Evolutionary conservation across 306 rosid genomes (phyloP), one percentile per base, ranked within the genome.

Genomic region (Trichosanthes truncata): DNA sequence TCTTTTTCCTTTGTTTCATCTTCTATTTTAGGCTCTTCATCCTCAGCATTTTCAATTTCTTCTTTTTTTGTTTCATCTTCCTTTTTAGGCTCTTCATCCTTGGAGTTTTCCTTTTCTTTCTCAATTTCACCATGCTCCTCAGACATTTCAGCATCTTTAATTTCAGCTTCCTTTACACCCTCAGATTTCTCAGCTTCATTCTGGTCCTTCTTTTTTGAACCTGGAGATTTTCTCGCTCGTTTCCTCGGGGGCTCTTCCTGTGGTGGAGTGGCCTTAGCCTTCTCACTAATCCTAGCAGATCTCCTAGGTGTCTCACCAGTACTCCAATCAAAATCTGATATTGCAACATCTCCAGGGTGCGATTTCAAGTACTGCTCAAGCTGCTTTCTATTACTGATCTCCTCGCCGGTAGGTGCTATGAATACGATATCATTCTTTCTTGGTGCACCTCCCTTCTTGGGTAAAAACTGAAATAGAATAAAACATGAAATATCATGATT

Each of bases 241-340:
- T 95, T 93, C 86, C 84, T 91, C 0, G 86, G 91, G 56, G 96
- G 78, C 69, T 88, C 93, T 46, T 82, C 84, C 88, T 84, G n/a
- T 82, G 97, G 89, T 0, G 98, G 92, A 69, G 91, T 78, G 31
- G 86, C 78, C 81, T 95, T 92, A 78, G 74, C 90, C 89, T 87
- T 95, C 88, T 88, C 97, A 12, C 93, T 90, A 81, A 93, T 93
- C 89, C 99, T 89, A 9, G 94, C 86, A 0, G 99, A 95, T 90
- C 99, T 87, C 78, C 99, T 79, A 17, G 97, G 99, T 52, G 94
- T 88, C 83, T 91, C 99, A 20, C 97, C 97, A 7, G 93, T 90
- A 65, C 81, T 35, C 97, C 97, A 95, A 65, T 95, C 97, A 80
- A 95, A 95, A 83, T 92, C 99, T 2, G 90, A 91, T 74, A 89